Evolutionary conservation across 1,284 basidiomycete genomes (phyloP), one percentile per base, ranked within the genome.

Genomic region (Macrocybe sp.): DNA sequence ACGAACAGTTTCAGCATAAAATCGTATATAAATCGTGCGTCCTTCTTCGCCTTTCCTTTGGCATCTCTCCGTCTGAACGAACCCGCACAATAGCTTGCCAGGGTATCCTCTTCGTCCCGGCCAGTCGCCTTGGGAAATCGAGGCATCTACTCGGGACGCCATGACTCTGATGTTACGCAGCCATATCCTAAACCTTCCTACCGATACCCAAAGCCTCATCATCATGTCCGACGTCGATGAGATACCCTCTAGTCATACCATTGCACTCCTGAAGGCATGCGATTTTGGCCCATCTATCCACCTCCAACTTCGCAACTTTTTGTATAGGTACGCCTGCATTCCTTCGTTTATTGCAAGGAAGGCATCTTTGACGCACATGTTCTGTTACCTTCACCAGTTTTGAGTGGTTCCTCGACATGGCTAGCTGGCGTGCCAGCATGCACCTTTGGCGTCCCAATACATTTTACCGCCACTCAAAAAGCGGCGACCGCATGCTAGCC

Each of bases 181-280:
- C 29, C 64, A 72, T 48, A 63, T 71, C n/a, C 51, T 51, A 34
- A 57, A 57, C 9, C 64, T 68, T 36, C 53, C 63, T 12, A 49
- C 61, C 9, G 53, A 59, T 14, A 64, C 60, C n/a, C 59, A 62
- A 38, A 62, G 66, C 9, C 66, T 87, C 31, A 74, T 88, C 31
- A 60, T 87, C 50, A 80, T 84, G 72, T 77, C 79, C 6, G 85
- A 89, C 59, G 67, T 86, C 10, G 85, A 88, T 62, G 85, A 88
- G 63, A 74, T 88, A 44, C 79, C 83, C 3, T 73, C 78, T 0
- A 60, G 66, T 11, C 72, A 78, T 50, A 81, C 85, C 10, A 61
- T 85, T 7, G 55, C 66, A 14, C 72, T 89, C 0, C 68, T 88
- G 37, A 72, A 74, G 49, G 59, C 67, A n/a, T 89, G 85, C 61